A percentile compares a stretch with the other conserved stretches of the same genome.
These are phyloP conservation scores for Aspergillus tanneri DNA, from an alignment of 2,329 filamentous ascomycete genomes.

Conservation along the genomic window DNA sequence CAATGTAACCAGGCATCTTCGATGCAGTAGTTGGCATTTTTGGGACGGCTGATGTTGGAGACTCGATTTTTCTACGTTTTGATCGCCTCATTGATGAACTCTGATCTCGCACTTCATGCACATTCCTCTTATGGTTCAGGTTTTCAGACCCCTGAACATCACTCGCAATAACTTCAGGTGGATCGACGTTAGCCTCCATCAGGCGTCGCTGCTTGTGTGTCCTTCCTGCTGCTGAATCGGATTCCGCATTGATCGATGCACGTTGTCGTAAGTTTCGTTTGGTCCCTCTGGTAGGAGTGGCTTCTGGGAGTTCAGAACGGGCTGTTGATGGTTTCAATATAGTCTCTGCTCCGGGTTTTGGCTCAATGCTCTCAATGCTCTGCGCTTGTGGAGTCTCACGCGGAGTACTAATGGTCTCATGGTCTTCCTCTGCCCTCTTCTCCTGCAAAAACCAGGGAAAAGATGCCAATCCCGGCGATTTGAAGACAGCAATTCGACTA, in stretches of 20 bases:
- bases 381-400: conserved; percentile 1
- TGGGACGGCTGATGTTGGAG: background rate
- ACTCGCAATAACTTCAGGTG: background rate
- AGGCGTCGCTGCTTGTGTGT: conserved; percentile 22
- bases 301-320: background rate
- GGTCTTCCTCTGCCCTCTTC: background rate
- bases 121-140: background rate
- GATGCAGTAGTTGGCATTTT: conserved; percentile 3
- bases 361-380: background rate
- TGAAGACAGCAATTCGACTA: conserved; percentile 44
- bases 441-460: conserved; percentile 39
- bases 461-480: conserved; percentile 31
- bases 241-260: background rate
- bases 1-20: conserved; percentile 14
- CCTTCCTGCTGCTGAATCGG: background rate
- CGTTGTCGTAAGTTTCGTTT: conserved; percentile 7
- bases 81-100: background rate
- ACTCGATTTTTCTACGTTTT: conserved; percentile 4
- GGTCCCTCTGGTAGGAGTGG: conserved; percentile 1
- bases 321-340: background rate
- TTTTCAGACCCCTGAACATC: no score
- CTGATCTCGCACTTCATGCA: background rate
- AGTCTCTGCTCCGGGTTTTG: background rate
- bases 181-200: conserved; percentile 10
- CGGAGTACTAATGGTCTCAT: conserved; percentile 11